Evolutionary conservation across 495 filamentous ascomycete species (phyloP), one percentile per base, ranked within the genome.

Genomic region (Penicillium psychrofluorescens): DNA sequence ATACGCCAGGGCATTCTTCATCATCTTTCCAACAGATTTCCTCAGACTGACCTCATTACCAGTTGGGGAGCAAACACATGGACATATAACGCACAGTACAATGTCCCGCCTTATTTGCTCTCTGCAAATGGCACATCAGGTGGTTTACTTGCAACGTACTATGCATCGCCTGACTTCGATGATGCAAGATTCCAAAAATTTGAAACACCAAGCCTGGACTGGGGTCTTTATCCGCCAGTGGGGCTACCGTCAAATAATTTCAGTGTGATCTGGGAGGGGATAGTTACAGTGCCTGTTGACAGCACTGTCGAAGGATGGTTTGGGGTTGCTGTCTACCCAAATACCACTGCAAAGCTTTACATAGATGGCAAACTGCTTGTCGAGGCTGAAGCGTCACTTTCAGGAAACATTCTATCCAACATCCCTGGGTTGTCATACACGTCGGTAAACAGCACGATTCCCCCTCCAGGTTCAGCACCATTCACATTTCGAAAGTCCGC

Each of bases 181-280:
- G 46, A 59, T 27, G 53, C 64, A 4, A 35, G 49, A 32, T 53
- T 42, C 7, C 38, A 59, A 28, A 51, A 50, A 29, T 32, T 62
- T 11, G 67, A 71, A 36, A 53, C 54, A 1, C 67, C 67, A 0
- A 62, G 61, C 15, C 53, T 65, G 2, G 63, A 70, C 16, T 71
- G 68, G 64, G 66, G 66, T 2, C 29, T 70, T 15, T 71, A 68
- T 38, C 64, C 66, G 2, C 66, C 66, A 6, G 52, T 57, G 1
- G 66, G 63, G 2, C 54, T 70, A 8, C 45, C 66, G 9, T 67
- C 63, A 1, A 71, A 68, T 41, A 68, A 68, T 41, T 72, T 70
- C 45, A 71, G 67, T 35, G 66, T 58, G 10, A 46, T 58, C 9
- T 71, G 63, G 66, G 66, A 70, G 42, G 66, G 64, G 11, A 50